Evolutionary conservation across 495 filamentous ascomycete species (phyloP).

Genomic region (Aspergillus nanangensis): DNA sequence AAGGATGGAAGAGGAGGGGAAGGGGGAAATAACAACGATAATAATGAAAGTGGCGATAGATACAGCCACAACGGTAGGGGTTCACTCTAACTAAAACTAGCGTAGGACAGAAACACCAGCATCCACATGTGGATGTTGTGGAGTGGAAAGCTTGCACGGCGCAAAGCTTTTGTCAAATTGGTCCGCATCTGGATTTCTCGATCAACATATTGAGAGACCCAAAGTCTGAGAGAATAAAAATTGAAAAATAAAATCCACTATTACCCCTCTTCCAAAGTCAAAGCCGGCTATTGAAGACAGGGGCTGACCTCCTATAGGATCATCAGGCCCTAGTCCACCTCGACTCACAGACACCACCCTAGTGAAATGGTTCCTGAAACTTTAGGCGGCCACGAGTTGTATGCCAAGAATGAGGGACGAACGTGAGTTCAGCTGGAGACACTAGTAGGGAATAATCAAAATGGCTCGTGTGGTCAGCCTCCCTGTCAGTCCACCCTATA

Average conservation of each 20-base stretch:
- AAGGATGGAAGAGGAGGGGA: not conserved
- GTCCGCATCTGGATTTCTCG: not conserved
- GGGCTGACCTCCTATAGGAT: not conserved
- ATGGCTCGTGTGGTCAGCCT: not conserved
- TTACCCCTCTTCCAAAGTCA: not conserved
- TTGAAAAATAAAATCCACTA: not conserved
- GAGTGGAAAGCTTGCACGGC: constrained; percentile 3
- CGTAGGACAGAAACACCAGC: constrained; percentile 4
- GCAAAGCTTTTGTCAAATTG: constrained; percentile 10
- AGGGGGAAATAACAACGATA: not conserved
- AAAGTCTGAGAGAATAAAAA: not conserved
- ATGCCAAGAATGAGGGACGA: constrained; percentile 6
- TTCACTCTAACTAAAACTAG: not conserved
- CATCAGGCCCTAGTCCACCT: not conserved
- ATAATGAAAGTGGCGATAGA: not conserved
- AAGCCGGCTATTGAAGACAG: not conserved
- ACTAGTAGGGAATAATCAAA: not conserved
- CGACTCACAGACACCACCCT: not conserved
- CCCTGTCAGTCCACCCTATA: not conserved
- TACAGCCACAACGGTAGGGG: constrained; percentile 7
- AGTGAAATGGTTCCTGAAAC: constrained; percentile 10
- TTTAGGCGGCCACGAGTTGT: not conserved
- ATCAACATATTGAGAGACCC: not conserved
- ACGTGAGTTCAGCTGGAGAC: not conserved
- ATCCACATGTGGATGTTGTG: constrained; percentile 11